phyloP scores from a whole-genome alignment of 805 yeast species.

The Nakazawaea laoshanensis region DNA sequence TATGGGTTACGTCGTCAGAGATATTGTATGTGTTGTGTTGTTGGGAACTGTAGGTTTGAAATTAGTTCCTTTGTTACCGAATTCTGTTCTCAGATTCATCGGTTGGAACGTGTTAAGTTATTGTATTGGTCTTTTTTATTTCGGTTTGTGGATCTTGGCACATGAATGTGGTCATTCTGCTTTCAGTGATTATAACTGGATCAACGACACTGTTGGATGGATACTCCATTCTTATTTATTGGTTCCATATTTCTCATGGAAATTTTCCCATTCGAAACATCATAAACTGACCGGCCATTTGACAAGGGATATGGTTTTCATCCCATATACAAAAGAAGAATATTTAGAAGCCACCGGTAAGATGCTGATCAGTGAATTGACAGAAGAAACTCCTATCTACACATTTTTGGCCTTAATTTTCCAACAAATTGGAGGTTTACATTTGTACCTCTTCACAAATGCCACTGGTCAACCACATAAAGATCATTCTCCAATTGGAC shows the following conservation, averaged over 20 bases:
- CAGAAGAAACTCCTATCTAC: slow-evolving; percentile 48
- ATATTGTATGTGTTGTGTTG: slow-evolving; percentile 38
- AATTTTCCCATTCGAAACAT: slow-evolving; percentile 75
- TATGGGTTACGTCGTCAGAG: slow-evolving; percentile 60
- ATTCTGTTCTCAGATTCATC: slow-evolving; percentile 33
- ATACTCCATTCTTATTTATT: slow-evolving; percentile 65
- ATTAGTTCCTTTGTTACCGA: slow-evolving; percentile 43
- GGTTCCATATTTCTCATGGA: slow-evolving; percentile 88
- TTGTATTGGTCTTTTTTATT: slow-evolving; percentile 53
- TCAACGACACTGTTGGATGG: slow-evolving; percentile 82
- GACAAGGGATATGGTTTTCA: slow-evolving; percentile 77
- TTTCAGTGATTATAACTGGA: slow-evolving; percentile 61
- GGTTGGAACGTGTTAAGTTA: slow-evolving; percentile 49
- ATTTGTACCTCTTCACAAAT: slow-evolving; percentile 38
- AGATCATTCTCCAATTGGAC: slow-evolving; percentile 31
- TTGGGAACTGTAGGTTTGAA: slow-evolving; percentile 47
- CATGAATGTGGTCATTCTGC: slow-evolving; percentile 93
- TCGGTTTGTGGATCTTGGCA: slow-evolving; percentile 81
- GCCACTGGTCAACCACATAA: slow-evolving; percentile 48
- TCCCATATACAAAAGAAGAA: slow-evolving; percentile 60
- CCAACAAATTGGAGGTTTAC: slow-evolving; percentile 53
- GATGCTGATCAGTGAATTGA: slow-evolving; percentile 31
- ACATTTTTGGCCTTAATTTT: slow-evolving; percentile 32
- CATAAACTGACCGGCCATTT: slow-evolving; percentile 87
- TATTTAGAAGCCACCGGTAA: slow-evolving; percentile 30